Conservation (phyloP, 768 basidiomycete species). For the Mycena venus region DNA sequence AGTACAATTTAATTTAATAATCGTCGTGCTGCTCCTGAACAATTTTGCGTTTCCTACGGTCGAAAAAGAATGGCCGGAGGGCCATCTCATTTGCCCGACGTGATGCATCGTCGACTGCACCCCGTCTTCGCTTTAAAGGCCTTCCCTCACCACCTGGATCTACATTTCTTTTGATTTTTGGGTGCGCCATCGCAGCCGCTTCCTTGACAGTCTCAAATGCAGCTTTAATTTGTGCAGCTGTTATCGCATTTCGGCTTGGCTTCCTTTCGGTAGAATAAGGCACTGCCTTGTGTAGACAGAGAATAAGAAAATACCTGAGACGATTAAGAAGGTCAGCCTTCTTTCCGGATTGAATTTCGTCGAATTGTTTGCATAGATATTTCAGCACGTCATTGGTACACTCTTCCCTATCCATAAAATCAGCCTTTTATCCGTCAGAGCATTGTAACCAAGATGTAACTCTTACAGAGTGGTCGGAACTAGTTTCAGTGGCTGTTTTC, state of each 20-base stretch:
- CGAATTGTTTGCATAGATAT: not conserved
- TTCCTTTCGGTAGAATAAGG: not conserved
- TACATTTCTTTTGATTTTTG: not conserved
- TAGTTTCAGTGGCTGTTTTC: no score
- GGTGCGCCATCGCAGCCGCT: not conserved
- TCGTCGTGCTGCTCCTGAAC: not conserved
- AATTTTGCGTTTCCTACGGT: not conserved
- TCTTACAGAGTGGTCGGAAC: no score
- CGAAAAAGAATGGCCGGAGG: not conserved
- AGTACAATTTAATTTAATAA: not conserved
- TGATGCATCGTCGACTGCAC: not conserved
- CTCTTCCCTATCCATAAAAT: no score
- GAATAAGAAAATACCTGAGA: not conserved
- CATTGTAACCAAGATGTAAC: no score
- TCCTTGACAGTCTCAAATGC: not conserved
- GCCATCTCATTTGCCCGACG: not conserved
- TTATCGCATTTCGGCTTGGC: no score
- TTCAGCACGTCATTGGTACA: no score
- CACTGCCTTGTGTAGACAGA: not conserved
- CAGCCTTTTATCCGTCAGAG: no score
- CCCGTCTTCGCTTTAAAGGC: not conserved
- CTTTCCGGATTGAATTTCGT: no score
- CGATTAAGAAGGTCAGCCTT: not conserved
- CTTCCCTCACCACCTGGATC: not conserved
- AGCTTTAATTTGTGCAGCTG: not conserved